Evolutionary conservation across 192 early-diverging fungal genomes (phyloP), one percentile per base, ranked within the genome.

Genomic region (Lobulomyces angularis): DNA sequence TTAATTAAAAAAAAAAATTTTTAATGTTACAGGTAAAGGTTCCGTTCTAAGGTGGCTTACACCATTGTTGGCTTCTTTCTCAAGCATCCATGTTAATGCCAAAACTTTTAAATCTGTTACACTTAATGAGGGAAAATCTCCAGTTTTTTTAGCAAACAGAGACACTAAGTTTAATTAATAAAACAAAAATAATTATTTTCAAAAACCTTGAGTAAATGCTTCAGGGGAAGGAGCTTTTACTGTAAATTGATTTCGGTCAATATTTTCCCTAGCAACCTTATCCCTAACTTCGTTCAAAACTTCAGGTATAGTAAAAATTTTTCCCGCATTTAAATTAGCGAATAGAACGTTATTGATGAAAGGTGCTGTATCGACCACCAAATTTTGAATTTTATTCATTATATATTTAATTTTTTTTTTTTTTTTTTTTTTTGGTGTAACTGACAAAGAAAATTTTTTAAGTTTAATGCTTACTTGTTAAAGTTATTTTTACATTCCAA

Each of bases 71-170:
- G 53, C 62, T 53, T 86, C 77, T 45, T 79, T 71, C 45, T 90
- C 90, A 17, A 97, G 51, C 71, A 83, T 86, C 39, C 79, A 86
- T 0, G 84, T 79, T 47, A 97, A 57, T 3, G 93, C 93, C 19
- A 97, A 58, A 8, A 96, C 78, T 53, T 80, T 84, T 37, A 96
- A 51, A 79, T 97, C 93, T 9, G 83, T 78, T 18, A 67, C 45
- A 11, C 82, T 82, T 12, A 97, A 63, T 20, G 66, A 64, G 17
- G 81, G 53, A 55, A 77, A 91, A 62, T 97, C 93, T 33, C 93
- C 93, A 3, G 93, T 91, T 51, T 80, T 81, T 46, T 81, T 84
- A 30, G 91, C 67, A 62, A 94, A 94, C 5, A 69, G 73, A 19
- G 81, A 62, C 11, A 94, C 90, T 52, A 71, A 29, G 23, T 5